Evolutionary conservation across 2,329 filamentous ascomycete species (phyloP), one percentile per base, ranked within the genome.

Genomic region (Talaromyces atroroseus): DNA sequence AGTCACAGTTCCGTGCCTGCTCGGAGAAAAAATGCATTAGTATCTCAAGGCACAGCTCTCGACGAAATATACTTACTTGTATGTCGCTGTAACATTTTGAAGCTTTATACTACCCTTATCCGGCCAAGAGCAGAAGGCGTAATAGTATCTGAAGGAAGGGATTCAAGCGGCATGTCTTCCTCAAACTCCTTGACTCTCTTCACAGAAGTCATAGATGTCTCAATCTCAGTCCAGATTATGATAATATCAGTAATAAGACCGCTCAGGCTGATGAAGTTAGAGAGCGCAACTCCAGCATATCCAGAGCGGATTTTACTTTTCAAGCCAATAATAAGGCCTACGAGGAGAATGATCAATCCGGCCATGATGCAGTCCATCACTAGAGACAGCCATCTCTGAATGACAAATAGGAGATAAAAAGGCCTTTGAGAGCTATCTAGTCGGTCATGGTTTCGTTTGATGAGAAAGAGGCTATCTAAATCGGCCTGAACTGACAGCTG

Each of bases 331-430:
- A 29, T 29, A 29, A 29, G 26, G 26, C 26, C 68, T 0, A 80
- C 80, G 0, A 79, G 74, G 0, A 84, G 65, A 46, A 75, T 68
- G 1, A 83, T 73, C 0, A 83, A 65, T 2, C 77, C 57, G 1
- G 78, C 67, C 0, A 82, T 77, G 0, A 82, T 62, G 5, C 82
- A 59, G 50, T 80, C 72, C 1, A 85, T 68, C 0, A 76, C 74
- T 1, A 85, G 70, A 0, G 64, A 72, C 0, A 85, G 73, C 82
- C 82, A 85, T 32, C 80, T 74, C 63, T 86, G 83, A 6, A 83
- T 75, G 38, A 77, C 76, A 54, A 74, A 78, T 8, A 85, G 72
- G 0, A 83, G 72, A 60, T 85, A 85, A 49, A 78, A 80, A 0
- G 82, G 81, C 20, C 71, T 68, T 60, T 85, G 82, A 0, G 81